Evolutionary conservation across 2,329 filamentous ascomycete species (phyloP).

Genomic region (Helicocarpus griseus): DNA sequence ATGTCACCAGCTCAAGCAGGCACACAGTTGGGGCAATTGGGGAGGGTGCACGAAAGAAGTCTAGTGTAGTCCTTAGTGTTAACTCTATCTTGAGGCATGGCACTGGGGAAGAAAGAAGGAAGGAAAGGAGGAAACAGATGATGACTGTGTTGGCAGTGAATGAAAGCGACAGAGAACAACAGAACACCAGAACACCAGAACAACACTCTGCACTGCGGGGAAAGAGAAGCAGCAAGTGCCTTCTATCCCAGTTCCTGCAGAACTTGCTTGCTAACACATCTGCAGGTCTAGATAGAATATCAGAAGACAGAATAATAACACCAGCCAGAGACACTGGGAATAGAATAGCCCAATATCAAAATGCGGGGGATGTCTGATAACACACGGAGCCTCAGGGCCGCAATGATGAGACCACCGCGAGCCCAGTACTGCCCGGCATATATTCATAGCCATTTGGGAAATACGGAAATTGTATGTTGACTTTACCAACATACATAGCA

Average conservation of each 20-base stretch:
- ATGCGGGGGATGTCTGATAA: neutral
- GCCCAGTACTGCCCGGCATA: neutral
- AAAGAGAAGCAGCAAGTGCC: neutral
- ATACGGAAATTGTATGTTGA: neutral
- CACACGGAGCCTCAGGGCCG: neutral
- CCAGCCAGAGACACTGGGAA: too few relatives aligned
- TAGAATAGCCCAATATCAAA: neutral
- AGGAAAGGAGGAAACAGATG: too few relatives aligned
- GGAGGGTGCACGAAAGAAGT: neutral
- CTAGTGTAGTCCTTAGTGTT: neutral
- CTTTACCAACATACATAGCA: neutral
- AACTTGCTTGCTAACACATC: neutral
- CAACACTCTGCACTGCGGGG: neutral
- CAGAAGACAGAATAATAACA: neutral
- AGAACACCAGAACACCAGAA: neutral
- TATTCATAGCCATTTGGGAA: neutral
- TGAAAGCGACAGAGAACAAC: neutral
- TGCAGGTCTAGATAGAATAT: neutral
- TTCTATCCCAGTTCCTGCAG: neutral
- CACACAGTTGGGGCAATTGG: neutral
- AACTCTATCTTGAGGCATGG: too few relatives aligned
- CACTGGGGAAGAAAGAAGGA: too few relatives aligned
- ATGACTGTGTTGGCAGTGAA: neutral
- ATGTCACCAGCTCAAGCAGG: neutral
- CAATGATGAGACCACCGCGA: neutral